phyloP scores from a whole-genome alignment of 345 rosid genomes.

The Diplotaxis tenuifolia region DNA sequence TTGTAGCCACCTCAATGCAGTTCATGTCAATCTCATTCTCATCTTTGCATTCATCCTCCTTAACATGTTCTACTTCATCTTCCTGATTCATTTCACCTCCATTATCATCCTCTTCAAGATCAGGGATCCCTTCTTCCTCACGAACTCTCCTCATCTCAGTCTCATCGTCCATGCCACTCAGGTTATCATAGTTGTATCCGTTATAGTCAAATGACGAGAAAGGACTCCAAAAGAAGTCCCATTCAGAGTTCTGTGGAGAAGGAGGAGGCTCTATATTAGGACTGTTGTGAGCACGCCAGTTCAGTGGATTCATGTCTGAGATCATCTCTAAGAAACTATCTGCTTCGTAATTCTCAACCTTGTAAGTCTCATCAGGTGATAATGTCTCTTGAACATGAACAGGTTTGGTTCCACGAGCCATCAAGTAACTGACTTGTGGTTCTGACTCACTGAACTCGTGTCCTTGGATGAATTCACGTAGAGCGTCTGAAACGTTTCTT shows the following conservation, averaged over 20 bases:
- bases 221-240: conserved; percentile 97
- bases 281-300: no score
- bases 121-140: conserved; percentile 94
- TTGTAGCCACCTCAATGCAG: conserved; percentile 43
- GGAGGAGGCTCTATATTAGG: no score
- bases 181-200: conserved; percentile 49
- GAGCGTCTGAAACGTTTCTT: conserved; percentile 72
- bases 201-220: conserved; percentile 65
- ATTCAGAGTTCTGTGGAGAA: conserved; percentile 71
- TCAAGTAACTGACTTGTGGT: conserved; percentile 50
- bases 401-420: conserved; percentile 60
- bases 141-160: conserved; percentile 73
- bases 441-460: no score
- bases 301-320: no score
- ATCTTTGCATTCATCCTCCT: conserved; percentile 35
- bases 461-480: conserved; percentile 64
- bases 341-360: conserved; percentile 50
- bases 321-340: no score
- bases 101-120: conserved; percentile 47
- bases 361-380: conserved; percentile 68
- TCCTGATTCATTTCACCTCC: conserved; percentile 37
- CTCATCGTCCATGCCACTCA: conserved; percentile 63
- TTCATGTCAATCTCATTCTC: conserved; percentile 26
- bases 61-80: conserved; percentile 49
- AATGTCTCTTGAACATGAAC: conserved; percentile 71